Evolutionary conservation across 2,329 filamentous ascomycete species (phyloP).

Genomic region (Fonsecaea pedrosoi): DNA sequence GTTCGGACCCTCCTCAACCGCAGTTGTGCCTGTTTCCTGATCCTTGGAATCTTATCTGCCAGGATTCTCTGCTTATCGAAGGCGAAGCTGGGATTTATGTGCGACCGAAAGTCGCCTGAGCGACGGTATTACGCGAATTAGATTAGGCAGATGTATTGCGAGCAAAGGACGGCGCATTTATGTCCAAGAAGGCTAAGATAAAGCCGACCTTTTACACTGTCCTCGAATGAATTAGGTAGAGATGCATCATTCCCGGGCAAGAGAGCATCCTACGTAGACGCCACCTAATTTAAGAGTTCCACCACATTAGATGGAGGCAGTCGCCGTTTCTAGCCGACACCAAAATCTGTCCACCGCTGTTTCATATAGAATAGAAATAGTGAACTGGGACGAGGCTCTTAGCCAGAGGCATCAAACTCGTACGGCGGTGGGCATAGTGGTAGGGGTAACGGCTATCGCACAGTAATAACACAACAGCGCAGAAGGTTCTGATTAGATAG

Average conservation of each 20-base stretch:
- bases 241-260: not conserved
- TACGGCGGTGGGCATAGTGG: too few relatives aligned
- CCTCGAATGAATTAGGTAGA: not conserved
- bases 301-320: too few relatives aligned
- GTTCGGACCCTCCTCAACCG: constrained; percentile 20
- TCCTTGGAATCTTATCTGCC: constrained; percentile 24
- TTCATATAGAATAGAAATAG: too few relatives aligned
- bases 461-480: too few relatives aligned
- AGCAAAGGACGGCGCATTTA: not conserved
- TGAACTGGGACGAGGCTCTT: not conserved
- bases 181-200: not conserved
- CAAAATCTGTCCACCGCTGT: too few relatives aligned
- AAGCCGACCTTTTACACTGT: not conserved
- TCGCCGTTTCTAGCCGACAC: too few relatives aligned
- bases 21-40: constrained; percentile 23
- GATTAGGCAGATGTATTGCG: not conserved
- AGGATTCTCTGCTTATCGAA: constrained; percentile 23
- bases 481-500: too few relatives aligned
- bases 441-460: too few relatives aligned
- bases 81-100: constrained; percentile 22
- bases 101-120: not conserved
- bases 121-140: constrained; percentile 2
- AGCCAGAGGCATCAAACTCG: too few relatives aligned
- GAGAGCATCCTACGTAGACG: not conserved
- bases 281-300: too few relatives aligned